Percentiles rank a stretch among this genome's conserved stretches.
Evolutionary conservation across 2,329 filamentous ascomycete species (phyloP).

Genomic region (Aspergillus sp.): DNA sequence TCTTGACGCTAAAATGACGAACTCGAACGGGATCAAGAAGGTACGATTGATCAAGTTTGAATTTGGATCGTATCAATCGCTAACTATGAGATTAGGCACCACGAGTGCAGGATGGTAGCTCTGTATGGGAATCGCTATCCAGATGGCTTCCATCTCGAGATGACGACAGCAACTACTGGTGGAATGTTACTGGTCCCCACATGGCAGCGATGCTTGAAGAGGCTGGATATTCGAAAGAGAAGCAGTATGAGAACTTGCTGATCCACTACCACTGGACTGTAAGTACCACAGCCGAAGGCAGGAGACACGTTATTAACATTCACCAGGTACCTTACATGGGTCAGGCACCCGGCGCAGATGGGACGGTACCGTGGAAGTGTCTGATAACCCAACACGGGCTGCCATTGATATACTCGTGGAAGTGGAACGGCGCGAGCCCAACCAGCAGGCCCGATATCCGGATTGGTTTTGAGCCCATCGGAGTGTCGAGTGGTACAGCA

Average conservation of each 20-base stretch:
- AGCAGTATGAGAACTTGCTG: neutral
- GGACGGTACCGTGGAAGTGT: neutral
- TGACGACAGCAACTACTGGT: neutral
- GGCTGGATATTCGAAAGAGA: neutral
- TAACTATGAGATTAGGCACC: too few relatives aligned
- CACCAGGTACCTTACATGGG: neutral
- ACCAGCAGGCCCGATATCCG: neutral
- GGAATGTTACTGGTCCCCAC: neutral
- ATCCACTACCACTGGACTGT: slow-evolving; percentile 2
- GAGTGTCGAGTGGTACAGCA: neutral
- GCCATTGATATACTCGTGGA: neutral
- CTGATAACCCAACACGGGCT: neutral
- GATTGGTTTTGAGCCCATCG: neutral
- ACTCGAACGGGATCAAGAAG: too few relatives aligned
- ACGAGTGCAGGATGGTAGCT: neutral
- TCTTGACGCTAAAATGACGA: too few relatives aligned
- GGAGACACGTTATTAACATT: too few relatives aligned
- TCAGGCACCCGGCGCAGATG: neutral
- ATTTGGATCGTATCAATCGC: too few relatives aligned
- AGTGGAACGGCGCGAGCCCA: neutral
- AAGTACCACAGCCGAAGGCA: neutral
- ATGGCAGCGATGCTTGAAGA: neutral
- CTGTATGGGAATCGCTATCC: neutral
- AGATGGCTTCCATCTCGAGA: neutral
- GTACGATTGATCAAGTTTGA: fast-evolving